Base-by-base conservation (phyloP, 1,139 yeast species). In the Waltiozyma solani region DNA sequence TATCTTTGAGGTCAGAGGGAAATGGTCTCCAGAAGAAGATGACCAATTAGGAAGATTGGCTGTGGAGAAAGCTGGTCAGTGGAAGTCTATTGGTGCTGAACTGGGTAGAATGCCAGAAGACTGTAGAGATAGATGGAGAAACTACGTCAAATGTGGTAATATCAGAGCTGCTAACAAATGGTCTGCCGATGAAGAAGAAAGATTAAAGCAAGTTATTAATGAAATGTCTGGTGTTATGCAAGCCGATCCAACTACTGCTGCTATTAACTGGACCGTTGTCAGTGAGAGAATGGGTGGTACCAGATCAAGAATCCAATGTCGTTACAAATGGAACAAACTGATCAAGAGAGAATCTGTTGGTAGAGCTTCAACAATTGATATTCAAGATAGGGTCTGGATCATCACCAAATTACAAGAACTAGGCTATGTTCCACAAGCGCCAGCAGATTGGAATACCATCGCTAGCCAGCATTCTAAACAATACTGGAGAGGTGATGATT, bases 81-180 rank as follows among this genome's bases (percentile, higher is more conserved):
- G 96, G 96, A 83, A 84, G 49, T 69, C 69, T 34, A 82, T 87
- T 45, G 96, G 96, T 3, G 71, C 71, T 40, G 62, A 68, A 9
- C 66, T 87, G 76, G 85, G 85, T 12, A 71, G 97, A 52, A 89
- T 89, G 97, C 96, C 97, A 0, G 97, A 89, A 54, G 97, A 89
- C 62, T 87, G 96, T 58, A 71, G 97, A 48, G 97, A 89, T 57
- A 69, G 97, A 47, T 89, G 95, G 95, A 71, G 97, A 59, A 89
- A 89, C 58, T 89, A 89, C 54, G 82, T 87, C 44, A 87, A 87
- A 58, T 87, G 96, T 63, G 96, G 96, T 23, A 67, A 66, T 14
- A 74, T 73, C 41, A 67, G 96, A 46, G 73, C 76, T 14, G 71
- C 73, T 37, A 80, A 84, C 57, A 83, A 81, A 56, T 89, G 97